Evolutionary conservation across 805 yeast genomes (phyloP).

Genomic region (Yarrowia sp.): DNA sequence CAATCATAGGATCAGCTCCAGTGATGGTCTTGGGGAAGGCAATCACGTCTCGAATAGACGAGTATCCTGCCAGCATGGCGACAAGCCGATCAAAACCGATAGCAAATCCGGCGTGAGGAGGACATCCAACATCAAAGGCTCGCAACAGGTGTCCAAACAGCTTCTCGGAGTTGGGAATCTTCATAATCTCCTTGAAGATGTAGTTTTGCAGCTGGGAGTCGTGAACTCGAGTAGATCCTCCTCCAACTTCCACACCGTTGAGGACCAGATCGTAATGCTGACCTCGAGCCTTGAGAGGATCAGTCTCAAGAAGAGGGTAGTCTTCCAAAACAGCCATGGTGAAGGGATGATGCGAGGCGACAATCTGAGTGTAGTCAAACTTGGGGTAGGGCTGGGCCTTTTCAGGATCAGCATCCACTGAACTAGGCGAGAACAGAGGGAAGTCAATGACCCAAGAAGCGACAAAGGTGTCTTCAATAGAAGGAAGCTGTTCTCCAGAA

Average conservation of each 20-base stretch:
- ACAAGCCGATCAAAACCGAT: constrained; percentile 92
- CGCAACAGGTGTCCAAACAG: constrained; percentile 85
- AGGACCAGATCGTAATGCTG: constrained; percentile 94
- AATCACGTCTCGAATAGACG: constrained; percentile 87
- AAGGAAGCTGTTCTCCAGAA: constrained; percentile 17
- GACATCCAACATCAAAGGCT: constrained; percentile 90
- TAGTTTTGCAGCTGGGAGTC: constrained; percentile 79
- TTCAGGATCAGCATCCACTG: constrained; percentile 41
- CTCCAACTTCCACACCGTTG: constrained; percentile 96
- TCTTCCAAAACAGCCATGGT: constrained; percentile 86
- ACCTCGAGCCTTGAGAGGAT: constrained; percentile 75
- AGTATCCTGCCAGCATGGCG: constrained; percentile 82
- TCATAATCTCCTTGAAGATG: constrained; percentile 69
- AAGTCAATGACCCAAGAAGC: constrained; percentile 84
- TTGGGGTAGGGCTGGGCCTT: constrained; percentile 59
- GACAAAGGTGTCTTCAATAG: constrained; percentile 43
- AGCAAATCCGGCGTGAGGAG: constrained; percentile 98
- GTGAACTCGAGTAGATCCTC: constrained; percentile 95
- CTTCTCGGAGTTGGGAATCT: constrained; percentile 61
- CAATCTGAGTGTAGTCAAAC: constrained; percentile 59
- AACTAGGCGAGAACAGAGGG: constrained; percentile 82
- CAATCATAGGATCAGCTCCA: constrained; percentile 88
- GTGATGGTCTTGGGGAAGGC: constrained; percentile 94
- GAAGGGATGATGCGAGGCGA: constrained; percentile 95
- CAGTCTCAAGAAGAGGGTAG: constrained; percentile 59